These are phyloP conservation scores for Pythium coloratum DNA, from an alignment of 352 stramenopile species.

Conservation along the genomic window DNA sequence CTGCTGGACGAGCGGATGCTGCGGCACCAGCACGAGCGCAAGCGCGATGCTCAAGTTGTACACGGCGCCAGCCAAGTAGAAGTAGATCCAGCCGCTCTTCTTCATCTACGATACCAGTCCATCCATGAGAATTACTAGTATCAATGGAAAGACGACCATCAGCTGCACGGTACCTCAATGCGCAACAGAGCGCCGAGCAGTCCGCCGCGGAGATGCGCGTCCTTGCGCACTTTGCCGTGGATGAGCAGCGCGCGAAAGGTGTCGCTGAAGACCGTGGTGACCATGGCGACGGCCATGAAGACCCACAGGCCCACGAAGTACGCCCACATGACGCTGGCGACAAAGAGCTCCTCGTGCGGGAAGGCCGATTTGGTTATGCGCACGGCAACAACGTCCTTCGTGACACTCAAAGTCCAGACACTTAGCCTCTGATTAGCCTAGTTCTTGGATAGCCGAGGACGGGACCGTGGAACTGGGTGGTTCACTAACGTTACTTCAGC, in stretches of 20 bases:
- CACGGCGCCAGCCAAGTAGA: slow-evolving; percentile 60
- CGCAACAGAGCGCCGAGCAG: slow-evolving; percentile 9
- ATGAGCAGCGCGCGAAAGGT: slow-evolving; percentile 21
- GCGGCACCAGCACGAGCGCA: slow-evolving; percentile 30
- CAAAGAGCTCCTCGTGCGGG: not conserved
- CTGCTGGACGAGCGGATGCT: slow-evolving; percentile 35
- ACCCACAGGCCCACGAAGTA: slow-evolving; percentile 20
- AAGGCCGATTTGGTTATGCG: not conserved
- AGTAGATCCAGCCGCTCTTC: slow-evolving; percentile 74
- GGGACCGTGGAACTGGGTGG: too few species aligned
- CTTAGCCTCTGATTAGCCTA: not conserved
- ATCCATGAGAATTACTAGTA: not conserved
- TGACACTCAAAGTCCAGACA: not conserved
- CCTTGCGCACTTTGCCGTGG: slow-evolving; percentile 26
- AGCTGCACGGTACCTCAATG: slow-evolving; percentile 17
- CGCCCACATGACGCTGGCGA: slow-evolving; percentile 11
- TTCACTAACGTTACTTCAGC: not conserved
- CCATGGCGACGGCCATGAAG: slow-evolving; percentile 13
- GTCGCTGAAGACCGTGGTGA: slow-evolving; percentile 19
- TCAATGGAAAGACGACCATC: too few species aligned
- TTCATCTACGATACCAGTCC: slow-evolving; percentile 12
- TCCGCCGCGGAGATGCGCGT: not conserved
- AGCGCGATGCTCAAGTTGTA: slow-evolving; percentile 42
- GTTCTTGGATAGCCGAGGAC: not conserved
- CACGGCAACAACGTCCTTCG: not conserved